Evolutionary conservation across 306 rosid genomes (phyloP).

Genomic region (Oxytropis ochrocephala): DNA sequence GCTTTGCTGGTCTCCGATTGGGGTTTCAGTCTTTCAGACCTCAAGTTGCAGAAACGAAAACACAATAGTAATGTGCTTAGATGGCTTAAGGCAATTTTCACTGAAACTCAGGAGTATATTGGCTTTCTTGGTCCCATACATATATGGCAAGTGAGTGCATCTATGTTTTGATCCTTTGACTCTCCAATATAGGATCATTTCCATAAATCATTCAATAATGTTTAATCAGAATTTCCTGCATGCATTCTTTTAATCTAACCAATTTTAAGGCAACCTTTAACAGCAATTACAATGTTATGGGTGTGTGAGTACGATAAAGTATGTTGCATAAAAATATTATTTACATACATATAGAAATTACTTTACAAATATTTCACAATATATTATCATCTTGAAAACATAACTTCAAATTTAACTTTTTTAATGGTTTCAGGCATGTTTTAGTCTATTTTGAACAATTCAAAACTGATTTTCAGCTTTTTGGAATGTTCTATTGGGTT

Average conservation of each 20-base stretch:
- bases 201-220: constrained; percentile 2
- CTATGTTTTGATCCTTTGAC: not conserved
- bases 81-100: constrained; percentile 69
- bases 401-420: not conserved
- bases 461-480: not conserved
- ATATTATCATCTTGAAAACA: not conserved
- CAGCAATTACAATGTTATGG: not conserved
- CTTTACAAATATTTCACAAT: not conserved
- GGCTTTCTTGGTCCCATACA: constrained; percentile 98
- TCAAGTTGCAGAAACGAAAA: constrained; percentile 73
- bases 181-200: not conserved
- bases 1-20: constrained; percentile 78
- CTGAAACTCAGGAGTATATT: constrained; percentile 50
- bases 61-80: constrained; percentile 40
- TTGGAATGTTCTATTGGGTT: not conserved
- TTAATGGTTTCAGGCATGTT: not conserved
- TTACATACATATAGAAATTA: not conserved
- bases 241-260: constrained; percentile 5
- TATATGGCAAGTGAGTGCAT: constrained; percentile 83
- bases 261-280: not conserved
- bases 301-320: not conserved
- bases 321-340: not conserved
- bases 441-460: not conserved
- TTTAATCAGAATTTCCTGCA: not conserved
- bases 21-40: constrained; percentile 94